Percentiles rank a stretch among this genome's conserved stretches.
Conservation (phyloP, 805 yeast genomes). For the Debaryomyces tyrocola region DNA sequence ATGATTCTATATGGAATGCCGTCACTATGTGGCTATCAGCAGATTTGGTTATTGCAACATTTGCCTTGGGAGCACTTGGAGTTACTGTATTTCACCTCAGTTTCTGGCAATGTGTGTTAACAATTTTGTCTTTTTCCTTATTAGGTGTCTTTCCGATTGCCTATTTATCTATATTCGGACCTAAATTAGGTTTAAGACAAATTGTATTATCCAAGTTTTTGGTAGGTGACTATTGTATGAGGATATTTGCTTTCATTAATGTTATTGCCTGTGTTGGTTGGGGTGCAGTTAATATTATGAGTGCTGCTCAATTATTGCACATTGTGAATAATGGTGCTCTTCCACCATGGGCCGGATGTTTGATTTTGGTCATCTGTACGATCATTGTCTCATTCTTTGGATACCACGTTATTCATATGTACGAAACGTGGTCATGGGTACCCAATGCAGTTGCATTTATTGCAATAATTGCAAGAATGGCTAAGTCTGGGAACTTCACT, state of each 20-base stretch:
- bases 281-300: slow-evolving; percentile 92
- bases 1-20: slow-evolving; percentile 63
- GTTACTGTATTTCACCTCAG: slow-evolving; percentile 63
- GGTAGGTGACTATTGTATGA: slow-evolving; percentile 71
- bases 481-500: slow-evolving; percentile 62
- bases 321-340: slow-evolving; percentile 64
- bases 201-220: slow-evolving; percentile 78
- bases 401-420: slow-evolving; percentile 74
- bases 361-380: slow-evolving; percentile 67
- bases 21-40: slow-evolving; percentile 92
- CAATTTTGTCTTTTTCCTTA: slow-evolving; percentile 69
- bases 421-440: slow-evolving; percentile 87
- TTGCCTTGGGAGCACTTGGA: slow-evolving; percentile 67
- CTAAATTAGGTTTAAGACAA: slow-evolving; percentile 83
- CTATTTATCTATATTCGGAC: slow-evolving; percentile 79
- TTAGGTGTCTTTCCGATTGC: slow-evolving; percentile 82
- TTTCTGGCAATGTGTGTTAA: slow-evolving; percentile 69
- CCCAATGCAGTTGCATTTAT: slow-evolving; percentile 75
- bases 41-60: slow-evolving; percentile 82
- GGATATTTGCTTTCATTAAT: slow-evolving; percentile 76
- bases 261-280: slow-evolving; percentile 89
- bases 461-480: slow-evolving; percentile 75
- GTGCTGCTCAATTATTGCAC: slow-evolving; percentile 80
- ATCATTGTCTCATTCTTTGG: slow-evolving; percentile 80
- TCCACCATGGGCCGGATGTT: slow-evolving; percentile 92